Evolutionary conservation across 2,329 filamentous ascomycete genomes (phyloP).

Genomic region (Cryphonectria carpinicola): DNA sequence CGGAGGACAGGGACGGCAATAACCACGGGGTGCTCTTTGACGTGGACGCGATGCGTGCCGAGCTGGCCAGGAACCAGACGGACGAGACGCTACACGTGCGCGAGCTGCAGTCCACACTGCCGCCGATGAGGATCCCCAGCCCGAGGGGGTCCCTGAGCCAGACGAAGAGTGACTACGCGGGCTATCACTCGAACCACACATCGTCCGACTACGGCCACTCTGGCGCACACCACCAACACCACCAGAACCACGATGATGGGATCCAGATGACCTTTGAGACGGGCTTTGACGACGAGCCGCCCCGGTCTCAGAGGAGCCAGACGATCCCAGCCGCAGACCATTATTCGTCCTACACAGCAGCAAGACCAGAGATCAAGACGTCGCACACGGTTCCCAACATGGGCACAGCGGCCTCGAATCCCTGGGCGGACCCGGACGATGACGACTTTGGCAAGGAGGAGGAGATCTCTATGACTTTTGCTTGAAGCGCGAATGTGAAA

Average conservation of each 20-base stretch:
- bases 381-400: constrained; percentile 56
- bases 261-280: constrained; percentile 76
- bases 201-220: constrained; percentile 21
- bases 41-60: constrained; percentile 88
- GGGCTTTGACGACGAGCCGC: constrained; percentile 47
- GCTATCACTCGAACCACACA: constrained; percentile 8
- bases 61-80: constrained; percentile 72
- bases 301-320: constrained; percentile 27
- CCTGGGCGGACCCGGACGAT: constrained; percentile 73
- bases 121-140: constrained; percentile 78
- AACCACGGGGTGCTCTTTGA: constrained; percentile 82
- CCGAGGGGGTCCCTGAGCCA: constrained; percentile 45
- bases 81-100: constrained; percentile 63
- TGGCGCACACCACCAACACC: constrained; percentile 1
- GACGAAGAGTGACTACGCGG: constrained; percentile 51
- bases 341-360: constrained; percentile 32
- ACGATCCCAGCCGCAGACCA: constrained; percentile 25
- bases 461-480: constrained; percentile 83
- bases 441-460: constrained; percentile 73
- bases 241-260: constrained; percentile 46
- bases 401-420: constrained; percentile 52
- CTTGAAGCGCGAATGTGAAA: constrained; percentile 38
- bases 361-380: constrained; percentile 47
- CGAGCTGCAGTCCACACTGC: constrained; percentile 85
- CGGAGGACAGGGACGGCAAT: constrained; percentile 53